Conservation (phyloP, 345 rosid species). For the Xanthoceras sorbifolium region DNA sequence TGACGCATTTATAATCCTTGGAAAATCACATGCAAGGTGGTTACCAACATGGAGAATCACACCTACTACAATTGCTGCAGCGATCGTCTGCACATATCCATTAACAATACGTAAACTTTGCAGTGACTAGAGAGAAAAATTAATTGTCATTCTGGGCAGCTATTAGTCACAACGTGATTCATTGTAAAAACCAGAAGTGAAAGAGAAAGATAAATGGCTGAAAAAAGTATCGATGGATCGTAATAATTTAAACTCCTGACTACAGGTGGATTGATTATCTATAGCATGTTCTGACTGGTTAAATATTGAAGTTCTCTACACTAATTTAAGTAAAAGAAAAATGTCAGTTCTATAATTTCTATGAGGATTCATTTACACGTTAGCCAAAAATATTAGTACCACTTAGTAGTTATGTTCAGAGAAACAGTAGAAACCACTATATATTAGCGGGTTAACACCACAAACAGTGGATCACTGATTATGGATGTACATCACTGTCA, state of each 20-base stretch:
- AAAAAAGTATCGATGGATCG: too few relatives aligned
- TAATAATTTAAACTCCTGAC: neutral
- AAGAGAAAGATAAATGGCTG: too few relatives aligned
- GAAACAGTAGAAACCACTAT: neutral
- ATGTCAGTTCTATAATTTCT: neutral
- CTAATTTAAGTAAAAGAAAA: too few relatives aligned
- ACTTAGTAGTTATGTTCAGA: neutral
- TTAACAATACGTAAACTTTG: constrained; percentile 1
- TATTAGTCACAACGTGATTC: neutral
- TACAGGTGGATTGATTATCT: neutral
- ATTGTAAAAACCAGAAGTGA: neutral
- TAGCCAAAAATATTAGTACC: neutral
- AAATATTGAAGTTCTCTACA: neutral
- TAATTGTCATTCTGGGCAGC: neutral
- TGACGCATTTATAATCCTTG: constrained; percentile 55
- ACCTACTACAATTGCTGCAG: constrained; percentile 87
- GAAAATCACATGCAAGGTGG: constrained; percentile 93
- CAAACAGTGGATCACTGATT: too few relatives aligned
- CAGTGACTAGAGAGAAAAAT: neutral
- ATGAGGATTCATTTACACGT: neutral
- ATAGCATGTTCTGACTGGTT: neutral
- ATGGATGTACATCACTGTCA: neutral
- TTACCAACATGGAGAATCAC: constrained; percentile 74
- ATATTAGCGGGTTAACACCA: too few relatives aligned
- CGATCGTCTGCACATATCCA: constrained; percentile 63